Evolutionary conservation across 352 stramenopile genomes (phyloP).

Genomic region (Phytophthora fragariaefolia): DNA sequence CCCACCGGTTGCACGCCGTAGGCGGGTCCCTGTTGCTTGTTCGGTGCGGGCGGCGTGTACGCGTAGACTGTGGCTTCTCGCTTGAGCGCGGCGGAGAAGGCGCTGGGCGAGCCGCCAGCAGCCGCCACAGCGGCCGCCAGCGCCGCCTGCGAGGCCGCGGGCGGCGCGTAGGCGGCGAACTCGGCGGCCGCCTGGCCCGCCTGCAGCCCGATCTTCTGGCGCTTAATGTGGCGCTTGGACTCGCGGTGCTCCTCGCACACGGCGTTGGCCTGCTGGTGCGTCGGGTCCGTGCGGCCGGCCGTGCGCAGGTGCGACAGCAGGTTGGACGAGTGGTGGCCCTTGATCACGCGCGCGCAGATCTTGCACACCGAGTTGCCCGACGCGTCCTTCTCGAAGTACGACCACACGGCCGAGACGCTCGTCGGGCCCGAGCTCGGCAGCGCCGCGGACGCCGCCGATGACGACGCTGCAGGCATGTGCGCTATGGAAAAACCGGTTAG

Average conservation of each 20-base stretch:
- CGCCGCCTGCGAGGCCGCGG: slow-evolving; percentile 39
- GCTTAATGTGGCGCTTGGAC: slow-evolving; percentile 79
- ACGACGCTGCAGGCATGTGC: too few relatives aligned
- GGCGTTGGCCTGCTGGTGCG: slow-evolving; percentile 75
- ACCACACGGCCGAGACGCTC: slow-evolving; percentile 84
- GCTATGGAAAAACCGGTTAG: too few relatives aligned
- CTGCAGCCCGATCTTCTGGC: slow-evolving; percentile 71
- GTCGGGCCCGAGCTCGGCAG: slow-evolving; percentile 39
- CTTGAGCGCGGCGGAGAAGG: slow-evolving; percentile 40
- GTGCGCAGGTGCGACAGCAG: slow-evolving; percentile 82
- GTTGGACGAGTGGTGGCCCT: slow-evolving; percentile 87
- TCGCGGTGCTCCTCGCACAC: slow-evolving; percentile 84
- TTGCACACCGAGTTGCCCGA: slow-evolving; percentile 84
- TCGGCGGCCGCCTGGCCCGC: slow-evolving; percentile 39
- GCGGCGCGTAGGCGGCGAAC: slow-evolving; percentile 54
- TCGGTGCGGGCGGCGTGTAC: slow-evolving; percentile 29
- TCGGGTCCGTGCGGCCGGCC: slow-evolving; percentile 66
- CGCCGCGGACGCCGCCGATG: slow-evolving; percentile 8
- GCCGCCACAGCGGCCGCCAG: slow-evolving; percentile 52
- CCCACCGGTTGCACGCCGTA: slow-evolving; percentile 37
- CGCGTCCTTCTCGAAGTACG: slow-evolving; percentile 83
- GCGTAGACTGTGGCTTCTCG: slow-evolving; percentile 30
- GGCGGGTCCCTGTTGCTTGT: slow-evolving; percentile 50
- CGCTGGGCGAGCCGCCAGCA: slow-evolving; percentile 40
- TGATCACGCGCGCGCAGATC: slow-evolving; percentile 87